These are phyloP conservation scores for Pneumocystis wakefieldiae DNA, from an alignment of 1,139 yeast genomes.

Conservation along the genomic window DNA sequence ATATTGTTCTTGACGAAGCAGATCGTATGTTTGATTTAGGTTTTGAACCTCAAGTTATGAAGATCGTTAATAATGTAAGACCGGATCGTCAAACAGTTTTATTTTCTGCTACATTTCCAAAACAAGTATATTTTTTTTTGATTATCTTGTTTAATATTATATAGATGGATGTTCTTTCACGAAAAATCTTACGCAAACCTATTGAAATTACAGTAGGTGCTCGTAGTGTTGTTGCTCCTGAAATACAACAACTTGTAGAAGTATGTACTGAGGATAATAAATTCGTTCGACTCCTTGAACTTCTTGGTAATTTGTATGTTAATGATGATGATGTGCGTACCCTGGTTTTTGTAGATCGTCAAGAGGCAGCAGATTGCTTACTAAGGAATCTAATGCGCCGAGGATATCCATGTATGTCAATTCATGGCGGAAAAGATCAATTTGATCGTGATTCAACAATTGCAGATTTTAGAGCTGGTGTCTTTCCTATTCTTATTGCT, in stretches of 20 bases:
- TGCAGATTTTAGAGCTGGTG: slow-evolving; percentile 52
- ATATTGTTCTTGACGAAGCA: slow-evolving; percentile 85
- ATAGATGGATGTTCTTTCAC: slow-evolving; percentile 63
- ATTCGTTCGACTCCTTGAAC: slow-evolving; percentile 38
- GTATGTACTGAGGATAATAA: slow-evolving; percentile 40
- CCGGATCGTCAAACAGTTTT: slow-evolving; percentile 87
- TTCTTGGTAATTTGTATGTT: slow-evolving; percentile 34
- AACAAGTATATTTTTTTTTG: slow-evolving; percentile 14
- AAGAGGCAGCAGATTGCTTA: slow-evolving; percentile 61
- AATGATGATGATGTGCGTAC: slow-evolving; percentile 36
- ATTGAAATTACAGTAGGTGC: slow-evolving; percentile 72
- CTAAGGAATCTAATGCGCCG: slow-evolving; percentile 40
- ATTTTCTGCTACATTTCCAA: slow-evolving; percentile 89
- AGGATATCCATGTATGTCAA: slow-evolving; percentile 46
- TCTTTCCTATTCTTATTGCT: slow-evolving; percentile 47
- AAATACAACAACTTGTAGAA: slow-evolving; percentile 58
- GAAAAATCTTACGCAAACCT: slow-evolving; percentile 44
- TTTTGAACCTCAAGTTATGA: slow-evolving; percentile 88
- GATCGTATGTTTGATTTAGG: slow-evolving; percentile 97
- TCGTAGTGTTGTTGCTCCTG: slow-evolving; percentile 67
- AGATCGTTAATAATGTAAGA: slow-evolving; percentile 60
- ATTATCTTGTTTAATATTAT: slow-evolving; percentile 9
- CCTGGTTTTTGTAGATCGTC: slow-evolving; percentile 75
- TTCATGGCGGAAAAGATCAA: slow-evolving; percentile 92
- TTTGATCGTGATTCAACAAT: slow-evolving; percentile 67